Conservation (phyloP, 371 early-diverging fungal genomes). For the Mucor ambiguus region DNA sequence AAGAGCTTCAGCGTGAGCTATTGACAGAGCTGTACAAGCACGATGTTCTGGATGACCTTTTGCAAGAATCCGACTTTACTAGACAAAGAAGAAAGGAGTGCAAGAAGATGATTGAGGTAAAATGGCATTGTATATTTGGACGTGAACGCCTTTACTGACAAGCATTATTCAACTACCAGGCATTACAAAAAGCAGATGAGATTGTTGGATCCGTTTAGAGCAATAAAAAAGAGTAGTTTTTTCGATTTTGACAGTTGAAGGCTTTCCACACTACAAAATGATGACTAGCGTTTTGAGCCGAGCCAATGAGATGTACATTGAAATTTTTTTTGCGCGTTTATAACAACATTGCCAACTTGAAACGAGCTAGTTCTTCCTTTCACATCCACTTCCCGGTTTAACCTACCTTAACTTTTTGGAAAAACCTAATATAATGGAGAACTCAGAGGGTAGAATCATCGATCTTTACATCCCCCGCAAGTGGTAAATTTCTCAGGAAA, state of each 20-base stretch:
- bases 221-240: background rate
- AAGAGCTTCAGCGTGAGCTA: constrained; percentile 94
- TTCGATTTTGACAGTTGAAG: background rate
- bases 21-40: constrained; percentile 95
- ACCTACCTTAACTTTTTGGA: constrained; percentile 17
- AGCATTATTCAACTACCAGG: constrained; percentile 8
- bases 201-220: constrained; percentile 66
- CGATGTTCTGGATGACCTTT: constrained; percentile 86
- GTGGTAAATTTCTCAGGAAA: constrained; percentile 62
- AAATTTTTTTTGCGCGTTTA: constrained; percentile 3
- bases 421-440: constrained; percentile 51
- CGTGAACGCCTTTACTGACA: background rate
- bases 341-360: background rate
- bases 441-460: constrained; percentile 73
- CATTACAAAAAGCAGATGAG: constrained; percentile 94
- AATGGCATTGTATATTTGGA: background rate
- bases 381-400: constrained; percentile 9
- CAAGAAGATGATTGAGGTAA: constrained; percentile 92
- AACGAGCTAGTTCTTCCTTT: background rate
- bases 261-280: background rate
- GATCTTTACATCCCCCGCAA: constrained; percentile 96
- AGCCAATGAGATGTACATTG: background rate
- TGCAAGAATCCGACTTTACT: constrained; percentile 95
- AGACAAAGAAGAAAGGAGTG: constrained; percentile 92
- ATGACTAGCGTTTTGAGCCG: constrained; percentile 1